Evolutionary conservation across 768 basidiomycete species (phyloP).

Genomic region (Myochromella boudieri): DNA sequence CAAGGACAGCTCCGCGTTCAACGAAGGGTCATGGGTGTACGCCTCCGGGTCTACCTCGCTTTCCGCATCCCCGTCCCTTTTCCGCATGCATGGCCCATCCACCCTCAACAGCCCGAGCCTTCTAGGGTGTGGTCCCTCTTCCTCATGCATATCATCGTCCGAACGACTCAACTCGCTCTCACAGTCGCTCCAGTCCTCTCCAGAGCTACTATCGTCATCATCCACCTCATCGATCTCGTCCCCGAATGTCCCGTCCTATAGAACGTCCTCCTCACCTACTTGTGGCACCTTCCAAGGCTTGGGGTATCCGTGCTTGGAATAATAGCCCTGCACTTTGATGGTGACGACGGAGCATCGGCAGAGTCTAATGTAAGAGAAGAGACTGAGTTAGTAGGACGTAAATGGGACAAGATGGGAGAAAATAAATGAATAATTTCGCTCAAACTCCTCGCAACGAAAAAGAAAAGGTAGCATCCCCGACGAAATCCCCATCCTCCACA

Average conservation of each 20-base stretch:
- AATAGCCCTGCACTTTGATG: constrained; percentile 24
- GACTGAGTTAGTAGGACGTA: background rate
- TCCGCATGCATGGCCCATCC: background rate
- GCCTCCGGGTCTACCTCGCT: constrained; percentile 34
- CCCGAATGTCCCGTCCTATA: background rate
- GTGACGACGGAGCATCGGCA: constrained; percentile 19
- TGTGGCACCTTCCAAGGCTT: constrained; percentile 10
- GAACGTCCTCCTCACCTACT: background rate
- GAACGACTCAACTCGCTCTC: constrained; percentile 21
- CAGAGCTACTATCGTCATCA: background rate
- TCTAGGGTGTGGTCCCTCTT: background rate
- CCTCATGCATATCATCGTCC: constrained; percentile 10
- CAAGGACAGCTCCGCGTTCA: constrained; percentile 36
- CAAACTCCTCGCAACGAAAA: constrained; percentile 17
- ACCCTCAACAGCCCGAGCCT: no score
- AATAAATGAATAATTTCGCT: constrained; percentile 2
- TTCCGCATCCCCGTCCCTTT: constrained; percentile 30
- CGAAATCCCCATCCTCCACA: no score
- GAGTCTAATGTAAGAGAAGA: constrained; percentile 9
- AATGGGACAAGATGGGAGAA: background rate
- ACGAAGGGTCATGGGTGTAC: constrained; percentile 32
- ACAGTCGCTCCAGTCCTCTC: constrained; percentile 24
- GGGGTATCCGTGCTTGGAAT: constrained; percentile 15
- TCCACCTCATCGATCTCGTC: constrained; percentile 2
- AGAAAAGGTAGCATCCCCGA: no score